A percentile compares a stretch with the other conserved stretches of the same genome.
phyloP scores from a whole-genome alignment of 768 basidiomycete genomes.

The Tricholoma bakamatsutake region DNA sequence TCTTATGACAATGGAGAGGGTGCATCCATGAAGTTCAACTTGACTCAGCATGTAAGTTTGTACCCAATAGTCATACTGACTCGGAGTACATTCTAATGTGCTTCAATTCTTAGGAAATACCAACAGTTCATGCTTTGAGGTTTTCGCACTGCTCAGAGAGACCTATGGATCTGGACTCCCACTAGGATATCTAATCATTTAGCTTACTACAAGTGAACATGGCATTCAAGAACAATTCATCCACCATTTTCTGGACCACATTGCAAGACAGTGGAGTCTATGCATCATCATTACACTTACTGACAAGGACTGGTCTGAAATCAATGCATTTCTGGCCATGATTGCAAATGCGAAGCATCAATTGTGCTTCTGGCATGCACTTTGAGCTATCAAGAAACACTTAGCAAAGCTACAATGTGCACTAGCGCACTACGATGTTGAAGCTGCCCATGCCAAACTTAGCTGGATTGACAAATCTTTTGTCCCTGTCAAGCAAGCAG shows the following conservation, averaged over 20 bases:
- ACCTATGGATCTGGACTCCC: not conserved
- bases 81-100: not conserved
- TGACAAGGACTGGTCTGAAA: no score
- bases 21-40: not conserved
- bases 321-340: not conserved
- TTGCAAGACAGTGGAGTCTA: not conserved
- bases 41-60: not conserved
- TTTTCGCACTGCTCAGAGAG: not conserved
- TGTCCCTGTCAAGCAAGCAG: constrained; percentile 16
- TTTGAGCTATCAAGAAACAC: not conserved
- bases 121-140: not conserved
- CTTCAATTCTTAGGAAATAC: not conserved
- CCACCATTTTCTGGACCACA: not conserved
- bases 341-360: not conserved
- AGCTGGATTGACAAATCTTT: constrained; percentile 6
- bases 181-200: not conserved
- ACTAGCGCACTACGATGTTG: not conserved
- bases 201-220: no score
- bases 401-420: not conserved
- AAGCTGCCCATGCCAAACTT: constrained; percentile 19
- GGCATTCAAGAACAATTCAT: not conserved
- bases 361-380: no score
- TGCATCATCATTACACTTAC: not conserved
- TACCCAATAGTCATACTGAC: not conserved
- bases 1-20: not conserved